Evolutionary conservation across 208 protist species (phyloP).

Genomic region (Leishmania turanica): DNA sequence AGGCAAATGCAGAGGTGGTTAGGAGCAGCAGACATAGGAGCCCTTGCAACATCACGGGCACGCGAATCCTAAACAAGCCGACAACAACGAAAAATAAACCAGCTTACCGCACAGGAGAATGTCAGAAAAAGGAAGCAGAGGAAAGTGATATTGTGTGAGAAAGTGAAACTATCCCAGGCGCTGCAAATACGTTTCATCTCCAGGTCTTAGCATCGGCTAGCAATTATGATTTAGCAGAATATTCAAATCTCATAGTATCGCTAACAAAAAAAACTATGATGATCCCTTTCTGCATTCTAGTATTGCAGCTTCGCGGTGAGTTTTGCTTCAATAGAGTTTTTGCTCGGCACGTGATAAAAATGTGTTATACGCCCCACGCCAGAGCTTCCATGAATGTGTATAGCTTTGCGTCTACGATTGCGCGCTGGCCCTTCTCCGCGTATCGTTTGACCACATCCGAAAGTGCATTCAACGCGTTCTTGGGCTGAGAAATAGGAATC

Average conservation of each 20-base stretch:
- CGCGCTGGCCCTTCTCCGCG: slow-evolving; percentile 24
- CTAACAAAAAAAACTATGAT: not conserved
- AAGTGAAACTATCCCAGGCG: not conserved
- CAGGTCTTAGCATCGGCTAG: not conserved
- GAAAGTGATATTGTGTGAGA: not conserved
- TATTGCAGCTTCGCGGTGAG: not conserved
- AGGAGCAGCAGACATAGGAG: slow-evolving; percentile 4
- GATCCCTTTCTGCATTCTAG: not conserved
- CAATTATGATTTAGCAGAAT: not conserved
- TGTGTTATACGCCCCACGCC: not conserved
- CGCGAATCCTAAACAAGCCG: not conserved
- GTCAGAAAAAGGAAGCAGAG: slow-evolving; percentile 3
- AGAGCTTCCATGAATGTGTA: slow-evolving; percentile 58
- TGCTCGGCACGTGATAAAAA: not conserved
- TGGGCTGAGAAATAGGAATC: slow-evolving; percentile 37
- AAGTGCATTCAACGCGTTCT: slow-evolving; percentile 28
- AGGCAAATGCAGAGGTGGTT: slow-evolving; percentile 19
- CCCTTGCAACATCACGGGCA: not conserved
- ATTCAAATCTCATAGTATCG: not conserved
- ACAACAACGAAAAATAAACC: slow-evolving; percentile 10
- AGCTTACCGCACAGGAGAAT: not conserved
- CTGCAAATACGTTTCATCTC: not conserved
- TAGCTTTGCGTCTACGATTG: slow-evolving; percentile 69
- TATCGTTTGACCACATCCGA: slow-evolving; percentile 33
- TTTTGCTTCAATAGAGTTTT: not conserved